phyloP scores from a whole-genome alignment of 2,329 filamentous ascomycete genomes.

The Monascus ruber region DNA sequence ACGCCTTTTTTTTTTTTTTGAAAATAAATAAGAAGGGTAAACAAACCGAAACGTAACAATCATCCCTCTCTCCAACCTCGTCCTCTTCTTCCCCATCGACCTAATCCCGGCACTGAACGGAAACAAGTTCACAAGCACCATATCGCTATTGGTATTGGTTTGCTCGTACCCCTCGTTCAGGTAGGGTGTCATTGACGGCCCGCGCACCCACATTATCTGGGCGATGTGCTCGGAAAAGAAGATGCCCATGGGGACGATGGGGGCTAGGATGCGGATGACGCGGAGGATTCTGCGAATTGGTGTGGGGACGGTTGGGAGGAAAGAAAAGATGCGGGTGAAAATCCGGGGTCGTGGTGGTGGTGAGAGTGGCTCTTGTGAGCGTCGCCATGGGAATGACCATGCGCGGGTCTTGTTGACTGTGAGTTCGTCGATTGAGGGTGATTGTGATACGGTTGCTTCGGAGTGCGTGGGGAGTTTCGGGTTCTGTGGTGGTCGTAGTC shows the following conservation, averaged over 20 bases:
- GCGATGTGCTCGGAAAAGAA: conserved; percentile 31
- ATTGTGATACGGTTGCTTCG: too few species aligned
- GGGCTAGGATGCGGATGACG: conserved; percentile 17
- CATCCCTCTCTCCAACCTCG: conserved; percentile 57
- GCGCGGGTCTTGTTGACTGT: too few species aligned
- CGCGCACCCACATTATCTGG: conserved; percentile 32
- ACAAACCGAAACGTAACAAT: conserved; percentile 51
- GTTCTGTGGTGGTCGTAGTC: too few species aligned
- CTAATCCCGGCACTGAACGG: conserved; percentile 40
- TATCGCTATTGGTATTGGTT: conserved; percentile 27
- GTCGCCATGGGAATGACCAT: too few species aligned
- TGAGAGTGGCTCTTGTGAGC: too few species aligned
- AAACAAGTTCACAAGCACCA: conserved; percentile 33
- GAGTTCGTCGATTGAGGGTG: too few species aligned
- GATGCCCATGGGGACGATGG: conserved; percentile 26
- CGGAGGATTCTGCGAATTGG: conserved; percentile 16
- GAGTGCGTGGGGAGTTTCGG: too few species aligned
- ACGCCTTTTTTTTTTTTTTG: conserved; percentile 1
- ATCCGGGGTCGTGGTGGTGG: conserved; percentile 5
- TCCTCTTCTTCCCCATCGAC: conserved; percentile 37
- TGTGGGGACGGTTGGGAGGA: conserved; percentile 17
- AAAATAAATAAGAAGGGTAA: background rate
- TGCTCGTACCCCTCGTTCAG: conserved; percentile 54
- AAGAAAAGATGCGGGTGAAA: conserved; percentile 15
- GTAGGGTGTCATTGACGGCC: conserved; percentile 63